These are phyloP conservation scores for Aspergillus sp. DNA, from an alignment of 2,329 filamentous ascomycete genomes.

Conservation along the genomic window DNA sequence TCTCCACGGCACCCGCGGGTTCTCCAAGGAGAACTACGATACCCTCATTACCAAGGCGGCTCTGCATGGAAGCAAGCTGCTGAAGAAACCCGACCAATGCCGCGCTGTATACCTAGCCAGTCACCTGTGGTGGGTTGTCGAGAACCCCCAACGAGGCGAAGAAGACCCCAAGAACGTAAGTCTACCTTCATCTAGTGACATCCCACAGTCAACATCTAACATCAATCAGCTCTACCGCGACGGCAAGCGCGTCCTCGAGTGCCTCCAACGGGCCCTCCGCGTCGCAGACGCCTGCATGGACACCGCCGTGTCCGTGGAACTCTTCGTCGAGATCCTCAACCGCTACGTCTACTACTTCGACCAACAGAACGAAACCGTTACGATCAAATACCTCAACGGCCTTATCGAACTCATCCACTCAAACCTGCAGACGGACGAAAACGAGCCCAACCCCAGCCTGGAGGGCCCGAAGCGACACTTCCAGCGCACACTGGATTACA, in stretches of 20 bases:
- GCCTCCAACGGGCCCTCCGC: constrained; percentile 87
- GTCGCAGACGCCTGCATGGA: constrained; percentile 99
- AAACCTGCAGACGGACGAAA: constrained; percentile 82
- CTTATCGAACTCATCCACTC: constrained; percentile 98
- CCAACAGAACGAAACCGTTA: constrained; percentile 97
- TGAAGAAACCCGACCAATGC: constrained; percentile 98
- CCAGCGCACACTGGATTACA: constrained; percentile 91
- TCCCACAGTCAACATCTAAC: not conserved
- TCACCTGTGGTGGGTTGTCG: constrained; percentile 96
- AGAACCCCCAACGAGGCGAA: constrained; percentile 74
- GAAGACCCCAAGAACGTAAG: constrained; percentile 78
- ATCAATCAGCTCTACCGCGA: constrained; percentile 80
- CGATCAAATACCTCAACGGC: constrained; percentile 95
- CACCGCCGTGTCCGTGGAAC: constrained; percentile 90
- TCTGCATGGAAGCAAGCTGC: constrained; percentile 90
- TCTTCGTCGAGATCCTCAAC: constrained; percentile 98
- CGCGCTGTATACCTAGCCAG: constrained; percentile 94
- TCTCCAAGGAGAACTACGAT: constrained; percentile 97
- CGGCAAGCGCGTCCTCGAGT: constrained; percentile 94
- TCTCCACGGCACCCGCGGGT: constrained; percentile 83
- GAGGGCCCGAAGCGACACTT: constrained; percentile 94
- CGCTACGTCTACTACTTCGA: constrained; percentile 99
- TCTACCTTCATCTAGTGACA: constrained; percentile 19
- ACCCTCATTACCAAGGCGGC: constrained; percentile 98
- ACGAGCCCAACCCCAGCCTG: constrained; percentile 65